Evolutionary conservation across 257 asterid genomes (phyloP), one percentile per base, ranked within the genome.

Genomic region (Solanum bulbocastanum): DNA sequence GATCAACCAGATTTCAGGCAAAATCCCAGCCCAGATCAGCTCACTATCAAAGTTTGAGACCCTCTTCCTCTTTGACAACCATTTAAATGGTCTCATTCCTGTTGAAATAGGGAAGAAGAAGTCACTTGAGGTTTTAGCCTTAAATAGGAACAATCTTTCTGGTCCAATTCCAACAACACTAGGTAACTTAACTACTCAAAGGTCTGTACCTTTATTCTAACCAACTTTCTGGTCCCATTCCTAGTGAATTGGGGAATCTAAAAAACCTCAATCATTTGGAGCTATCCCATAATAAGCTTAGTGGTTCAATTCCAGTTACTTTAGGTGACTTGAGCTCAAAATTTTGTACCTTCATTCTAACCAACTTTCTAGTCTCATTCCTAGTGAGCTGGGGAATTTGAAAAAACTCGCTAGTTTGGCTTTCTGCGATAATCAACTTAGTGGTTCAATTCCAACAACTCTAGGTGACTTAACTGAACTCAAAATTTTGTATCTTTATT

Each of bases 141-240:
- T 74, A 27, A 5, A n/a, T 4, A 49, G 0, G 0, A 86, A 86
- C 40, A 5, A 14, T 23, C 60, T 86, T 74, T 8, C 18, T 22
- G 75, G 88, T 52, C 6, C 37, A 35, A 35, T 35, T 35, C 37
- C 37, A 35, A 35, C 5, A 4, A 35, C 37, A 4, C 5, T 35
- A 35, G 37, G 37, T 35, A 6, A 35, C 37, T 35, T 35, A 35
- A 35, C 37, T 35, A 46, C 66, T 46, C 14, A 15, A 11, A 12
- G 11, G 1, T 36, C 18, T 76, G 6, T 2, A 12, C 10, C 84
- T 79, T n/a, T 6, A 11, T 23, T 12, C 4, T 2, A 79, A 79
- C 16, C 52, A 42, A 40, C 52, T 79, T 42, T 14, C 8, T 32
- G 90, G 91, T 6, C 36, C 52, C n/a, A 90, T 90, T 62, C 91